These are phyloP conservation scores for Talaromyces thailandensis DNA, from an alignment of 495 filamentous ascomycete species.

Conservation along the genomic window DNA sequence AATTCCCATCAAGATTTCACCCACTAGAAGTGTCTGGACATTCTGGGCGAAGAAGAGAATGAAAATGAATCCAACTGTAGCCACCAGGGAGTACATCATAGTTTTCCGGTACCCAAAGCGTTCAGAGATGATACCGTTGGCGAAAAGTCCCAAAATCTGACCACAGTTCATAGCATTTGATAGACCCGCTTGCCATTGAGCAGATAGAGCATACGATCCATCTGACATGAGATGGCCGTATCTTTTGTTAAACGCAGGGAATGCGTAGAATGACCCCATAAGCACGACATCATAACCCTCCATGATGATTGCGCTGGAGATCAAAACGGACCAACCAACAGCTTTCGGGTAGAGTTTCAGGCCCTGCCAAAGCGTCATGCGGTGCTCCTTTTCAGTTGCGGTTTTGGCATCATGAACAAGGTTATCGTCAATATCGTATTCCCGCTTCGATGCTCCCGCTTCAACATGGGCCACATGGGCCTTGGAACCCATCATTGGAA, in stretches of 20 bases:
- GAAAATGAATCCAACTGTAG: slow-evolving; percentile 42
- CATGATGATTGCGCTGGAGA: slow-evolving; percentile 40
- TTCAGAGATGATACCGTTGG: slow-evolving; percentile 36
- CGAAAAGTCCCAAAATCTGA: slow-evolving; percentile 20
- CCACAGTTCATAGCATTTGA: slow-evolving; percentile 41
- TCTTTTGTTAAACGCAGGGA: slow-evolving; percentile 43
- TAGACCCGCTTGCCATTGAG: slow-evolving; percentile 58
- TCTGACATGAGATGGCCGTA: slow-evolving; percentile 44
- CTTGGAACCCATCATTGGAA: too few relatives aligned
- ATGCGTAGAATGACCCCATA: slow-evolving; percentile 25
- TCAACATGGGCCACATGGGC: too few relatives aligned
- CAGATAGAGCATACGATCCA: slow-evolving; percentile 45
- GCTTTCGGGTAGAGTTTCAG: slow-evolving; percentile 37
- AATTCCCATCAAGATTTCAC: slow-evolving; percentile 10
- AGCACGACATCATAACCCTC: slow-evolving; percentile 38
- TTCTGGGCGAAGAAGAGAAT: slow-evolving; percentile 28
- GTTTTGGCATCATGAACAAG: slow-evolving; percentile 6
- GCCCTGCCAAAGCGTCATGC: slow-evolving; percentile 19
- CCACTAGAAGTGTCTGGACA: slow-evolving; percentile 3
- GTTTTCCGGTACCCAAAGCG: slow-evolving; percentile 42
- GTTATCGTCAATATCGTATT: neutral
- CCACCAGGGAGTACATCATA: slow-evolving; percentile 45
- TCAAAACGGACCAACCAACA: slow-evolving; percentile 29
- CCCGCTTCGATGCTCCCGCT: too few relatives aligned
- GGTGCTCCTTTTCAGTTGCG: slow-evolving; percentile 14